These are phyloP conservation scores for Globisporangium camurandrum DNA, from an alignment of 352 stramenopile species.

Conservation along the genomic window DNA sequence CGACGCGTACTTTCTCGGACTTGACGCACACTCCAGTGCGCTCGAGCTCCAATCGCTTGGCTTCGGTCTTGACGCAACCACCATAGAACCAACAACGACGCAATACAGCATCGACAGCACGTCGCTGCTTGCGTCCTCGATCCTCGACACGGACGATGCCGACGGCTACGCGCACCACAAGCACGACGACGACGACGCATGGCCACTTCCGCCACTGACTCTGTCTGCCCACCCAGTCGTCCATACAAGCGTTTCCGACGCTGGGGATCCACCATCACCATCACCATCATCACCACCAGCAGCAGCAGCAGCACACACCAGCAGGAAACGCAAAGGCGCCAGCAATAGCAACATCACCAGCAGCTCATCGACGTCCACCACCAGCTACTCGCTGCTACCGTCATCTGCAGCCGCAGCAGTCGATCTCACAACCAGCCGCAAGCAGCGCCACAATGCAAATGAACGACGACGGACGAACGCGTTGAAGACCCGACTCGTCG, in stretches of 20 bases:
- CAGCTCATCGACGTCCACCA: constrained; percentile 1
- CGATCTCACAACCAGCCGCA: constrained; percentile 26
- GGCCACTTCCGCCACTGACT: not conserved
- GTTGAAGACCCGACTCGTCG: constrained; percentile 35
- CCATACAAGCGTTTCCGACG: not conserved
- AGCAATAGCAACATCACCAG: not conserved
- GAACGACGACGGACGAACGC: constrained; percentile 51
- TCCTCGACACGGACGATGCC: not conserved
- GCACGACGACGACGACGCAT: not conserved
- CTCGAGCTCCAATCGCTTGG: constrained; percentile 7
- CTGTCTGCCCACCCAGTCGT: not conserved
- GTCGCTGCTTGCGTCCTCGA: not conserved
- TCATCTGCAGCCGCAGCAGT: not conserved
- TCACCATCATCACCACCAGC: no score
- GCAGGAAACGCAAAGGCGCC: not conserved
- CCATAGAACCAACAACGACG: no score
- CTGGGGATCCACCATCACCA: no score
- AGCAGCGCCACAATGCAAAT: constrained; percentile 51
- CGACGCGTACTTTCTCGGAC: not conserved
- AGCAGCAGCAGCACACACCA: no score
- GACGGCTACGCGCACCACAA: not conserved
- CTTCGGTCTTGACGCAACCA: constrained; percentile 1
- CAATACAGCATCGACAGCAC: not conserved
- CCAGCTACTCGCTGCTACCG: not conserved
- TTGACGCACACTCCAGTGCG: not conserved